Evolutionary conservation across 2,329 filamentous ascomycete species (phyloP).

Genomic region (Periglandula ipomoeae): DNA sequence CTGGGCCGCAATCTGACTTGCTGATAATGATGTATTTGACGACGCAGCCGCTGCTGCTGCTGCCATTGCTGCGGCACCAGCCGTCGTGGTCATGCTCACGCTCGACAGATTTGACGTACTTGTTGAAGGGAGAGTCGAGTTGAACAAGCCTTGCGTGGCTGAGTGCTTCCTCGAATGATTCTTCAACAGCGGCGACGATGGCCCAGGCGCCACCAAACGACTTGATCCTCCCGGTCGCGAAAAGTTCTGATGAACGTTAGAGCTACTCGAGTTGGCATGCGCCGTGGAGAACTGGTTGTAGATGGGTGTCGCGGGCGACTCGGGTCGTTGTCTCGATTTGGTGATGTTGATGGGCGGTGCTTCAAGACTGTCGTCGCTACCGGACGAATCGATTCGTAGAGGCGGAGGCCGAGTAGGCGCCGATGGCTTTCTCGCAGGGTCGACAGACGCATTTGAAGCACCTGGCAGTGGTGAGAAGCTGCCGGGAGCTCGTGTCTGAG

Average conservation of each 20-base stretch:
- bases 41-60: conserved; percentile 19
- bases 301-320: conserved; percentile 34
- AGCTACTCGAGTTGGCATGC: conserved; percentile 37
- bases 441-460: conserved; percentile 19
- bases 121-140: conserved; percentile 59
- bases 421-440: conserved; percentile 17
- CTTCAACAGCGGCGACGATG: conserved; percentile 23
- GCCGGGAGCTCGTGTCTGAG: conserved; percentile 39
- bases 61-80: conserved; percentile 28
- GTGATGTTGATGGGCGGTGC: conserved; percentile 30
- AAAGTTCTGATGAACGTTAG: conserved; percentile 44
- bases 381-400: conserved; percentile 22
- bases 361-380: conserved; percentile 17
- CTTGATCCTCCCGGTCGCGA: conserved; percentile 38
- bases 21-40: conserved; percentile 29
- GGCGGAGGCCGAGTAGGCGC: conserved; percentile 24
- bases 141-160: conserved; percentile 67
- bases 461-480: conserved; percentile 46
- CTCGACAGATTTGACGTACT: conserved; percentile 46
- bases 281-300: conserved; percentile 36
- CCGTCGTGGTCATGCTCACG: conserved; percentile 32
- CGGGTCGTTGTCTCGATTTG: conserved; percentile 34
- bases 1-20: conserved; percentile 75
- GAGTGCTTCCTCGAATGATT: conserved; percentile 56
- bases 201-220: conserved; percentile 20